Base-by-base conservation (phyloP, 176 grass and related monocot genomes). In the Carex parvula region DNA sequence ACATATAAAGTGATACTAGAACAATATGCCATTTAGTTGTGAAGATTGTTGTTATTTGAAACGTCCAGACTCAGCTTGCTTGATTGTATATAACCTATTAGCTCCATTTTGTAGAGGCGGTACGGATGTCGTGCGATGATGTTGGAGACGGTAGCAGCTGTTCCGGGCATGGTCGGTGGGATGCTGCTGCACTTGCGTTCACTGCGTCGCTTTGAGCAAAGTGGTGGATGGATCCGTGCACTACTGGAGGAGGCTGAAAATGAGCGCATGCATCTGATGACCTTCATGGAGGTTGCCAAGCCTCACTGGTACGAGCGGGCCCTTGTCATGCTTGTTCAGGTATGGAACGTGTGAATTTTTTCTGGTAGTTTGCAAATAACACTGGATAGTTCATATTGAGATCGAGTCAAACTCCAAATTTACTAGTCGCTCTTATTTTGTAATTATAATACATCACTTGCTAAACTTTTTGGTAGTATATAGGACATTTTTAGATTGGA, bases 221-320 rank as follows among this genome's bases (percentile, higher is more conserved):
- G 91, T 87, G 95, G 95, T 59, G 93, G 95, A 0, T 98, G 95
- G 95, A 73, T 98, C 86, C 91, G 93, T 0, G 88, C 86, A 12
- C 89, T 98, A 5, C 87, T 95, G 6, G 95, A 98, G 87, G 95
- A 98, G 81, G 95, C 95, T 53, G 95, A 98, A 92, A 98, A 98
- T 87, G 95, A 98, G 92, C 91, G 95, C 22, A 98, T 98, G 95
- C 95, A 98, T 83, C 91, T 98, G 69, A 98, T 98, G 95, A 98
- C 92, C 7, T 92, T 98, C 84, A 75, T 98, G 10, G 95, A 98
- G 91, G 95, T 98, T 64, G 64, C 89, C 80, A 84, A 88, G 33
- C 95, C 95, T 0, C 17, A 17, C 0, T 98, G 95, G 95, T 93
- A 94, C 86, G 95, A 98, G 91, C 92, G 95, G 64, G 92, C 88